phyloP scores from a whole-genome alignment of 129 eudicot genomes.

The Escallonia herrerae region DNA sequence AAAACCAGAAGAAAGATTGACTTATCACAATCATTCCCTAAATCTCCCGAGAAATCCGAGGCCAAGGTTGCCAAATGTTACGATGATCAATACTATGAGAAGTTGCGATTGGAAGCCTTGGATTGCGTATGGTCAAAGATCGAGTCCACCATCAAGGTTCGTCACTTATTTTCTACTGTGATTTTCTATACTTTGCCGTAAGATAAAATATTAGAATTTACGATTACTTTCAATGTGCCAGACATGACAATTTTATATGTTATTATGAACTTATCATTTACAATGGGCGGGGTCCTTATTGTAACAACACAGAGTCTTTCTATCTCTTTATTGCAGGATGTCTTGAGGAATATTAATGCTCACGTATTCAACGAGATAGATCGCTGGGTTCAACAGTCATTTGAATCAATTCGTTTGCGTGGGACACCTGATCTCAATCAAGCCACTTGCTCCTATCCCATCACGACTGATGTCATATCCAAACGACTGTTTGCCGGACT shows the following conservation, averaged over 20 bases:
- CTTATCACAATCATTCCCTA: conserved; percentile 21
- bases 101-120: conserved; percentile 36
- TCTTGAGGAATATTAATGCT: conserved; percentile 43
- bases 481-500: conserved; percentile 60
- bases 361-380: conserved; percentile 53
- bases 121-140: conserved; percentile 46
- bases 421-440: conserved; percentile 34
- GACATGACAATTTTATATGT: neutral
- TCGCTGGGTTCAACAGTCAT: conserved; percentile 65
- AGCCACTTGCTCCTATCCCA: conserved; percentile 50
- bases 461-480: conserved; percentile 32
- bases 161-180: neutral
- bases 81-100: conserved; percentile 17
- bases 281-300: neutral
- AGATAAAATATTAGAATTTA: neutral
- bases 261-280: neutral
- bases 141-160: conserved; percentile 57
- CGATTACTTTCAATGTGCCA: neutral
- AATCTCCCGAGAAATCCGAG: conserved; percentile 13
- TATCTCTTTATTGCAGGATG: conserved; percentile 42
- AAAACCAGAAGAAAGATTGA: conserved; percentile 44
- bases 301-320: neutral
- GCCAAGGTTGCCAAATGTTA: conserved; percentile 6
- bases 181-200: neutral
- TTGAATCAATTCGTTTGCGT: conserved; percentile 37